A percentile compares a stretch with the other conserved stretches of the same genome.
Conservation (phyloP, 768 basidiomycete genomes). For the Lactarius deliciosus region DNA sequence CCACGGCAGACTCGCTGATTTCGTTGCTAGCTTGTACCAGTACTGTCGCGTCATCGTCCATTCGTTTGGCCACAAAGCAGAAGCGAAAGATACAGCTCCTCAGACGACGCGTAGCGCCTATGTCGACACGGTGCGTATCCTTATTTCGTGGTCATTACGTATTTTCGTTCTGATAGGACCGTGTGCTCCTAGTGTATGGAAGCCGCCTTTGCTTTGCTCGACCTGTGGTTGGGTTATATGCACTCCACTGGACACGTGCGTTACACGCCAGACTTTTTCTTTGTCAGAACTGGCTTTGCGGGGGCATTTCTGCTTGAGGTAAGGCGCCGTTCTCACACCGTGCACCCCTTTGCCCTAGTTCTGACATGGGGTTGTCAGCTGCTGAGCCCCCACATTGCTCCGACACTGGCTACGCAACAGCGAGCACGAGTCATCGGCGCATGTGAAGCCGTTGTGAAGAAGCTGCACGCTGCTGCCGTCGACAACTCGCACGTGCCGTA, state of each 20-base stretch:
- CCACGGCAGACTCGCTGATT: neutral
- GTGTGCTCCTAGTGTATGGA: conserved; percentile 23
- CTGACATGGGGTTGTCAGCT: conserved; percentile 12
- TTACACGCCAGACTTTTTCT: conserved; percentile 30
- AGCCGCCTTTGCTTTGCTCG: conserved; percentile 21
- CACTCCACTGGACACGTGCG: conserved; percentile 18
- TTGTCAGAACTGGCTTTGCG: conserved; percentile 27
- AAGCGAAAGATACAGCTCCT: conserved; percentile 1
- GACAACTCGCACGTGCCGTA: conserved; percentile 23
- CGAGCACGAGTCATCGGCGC: conserved; percentile 13
- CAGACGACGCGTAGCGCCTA: conserved; percentile 17
- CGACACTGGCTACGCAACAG: conserved; percentile 13
- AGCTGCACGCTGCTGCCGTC: conserved; percentile 12
- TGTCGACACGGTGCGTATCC: conserved; percentile 16
- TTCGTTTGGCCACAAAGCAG: conserved; percentile 27
- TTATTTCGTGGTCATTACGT: neutral
- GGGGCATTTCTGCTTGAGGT: conserved; percentile 29
- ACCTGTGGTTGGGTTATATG: conserved; percentile 24
- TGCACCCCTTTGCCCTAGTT: conserved; percentile 20
- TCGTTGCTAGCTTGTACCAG: conserved; percentile 16
- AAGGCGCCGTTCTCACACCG: neutral
- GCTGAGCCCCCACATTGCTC: conserved; percentile 21
- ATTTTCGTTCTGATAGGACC: neutral
- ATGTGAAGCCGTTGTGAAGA: conserved; percentile 2
- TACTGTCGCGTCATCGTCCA: conserved; percentile 29